Evolutionary conservation across 2,329 filamentous ascomycete genomes (phyloP).

Genomic region (Aureobasidium vineae): DNA sequence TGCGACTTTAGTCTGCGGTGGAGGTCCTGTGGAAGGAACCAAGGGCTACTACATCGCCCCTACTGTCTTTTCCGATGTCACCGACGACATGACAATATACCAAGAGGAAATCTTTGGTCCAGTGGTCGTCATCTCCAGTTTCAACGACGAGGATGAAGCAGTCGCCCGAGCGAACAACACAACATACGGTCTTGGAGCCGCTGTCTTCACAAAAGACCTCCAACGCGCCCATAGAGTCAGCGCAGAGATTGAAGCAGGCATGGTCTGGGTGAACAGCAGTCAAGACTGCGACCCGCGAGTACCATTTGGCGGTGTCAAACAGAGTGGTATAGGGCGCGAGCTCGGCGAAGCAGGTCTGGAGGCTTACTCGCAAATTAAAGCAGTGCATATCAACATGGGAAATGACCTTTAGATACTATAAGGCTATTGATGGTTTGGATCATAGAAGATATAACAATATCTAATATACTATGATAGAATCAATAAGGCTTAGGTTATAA

Average conservation of each 20-base stretch:
- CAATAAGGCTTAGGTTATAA: no score
- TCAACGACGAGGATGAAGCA: slow-evolving; percentile 43
- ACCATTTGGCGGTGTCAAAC: slow-evolving; percentile 42
- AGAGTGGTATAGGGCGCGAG: slow-evolving; percentile 40
- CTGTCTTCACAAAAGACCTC: slow-evolving; percentile 46
- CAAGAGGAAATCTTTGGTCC: slow-evolving; percentile 49
- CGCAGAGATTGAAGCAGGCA: slow-evolving; percentile 46
- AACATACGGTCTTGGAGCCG: slow-evolving; percentile 45
- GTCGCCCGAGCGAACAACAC: slow-evolving; percentile 44
- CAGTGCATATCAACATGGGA: slow-evolving; percentile 4
- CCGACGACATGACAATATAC: slow-evolving; percentile 30
- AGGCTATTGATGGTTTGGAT: neutral
- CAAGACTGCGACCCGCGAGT: slow-evolving; percentile 45
- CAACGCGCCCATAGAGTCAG: slow-evolving; percentile 45
- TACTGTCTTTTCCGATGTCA: slow-evolving; percentile 32
- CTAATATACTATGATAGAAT: no score
- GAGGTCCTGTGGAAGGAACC: slow-evolving; percentile 12
- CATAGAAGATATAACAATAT: no score
- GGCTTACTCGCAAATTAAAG: slow-evolving; percentile 28
- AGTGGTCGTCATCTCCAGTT: slow-evolving; percentile 43
- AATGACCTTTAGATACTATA: neutral
- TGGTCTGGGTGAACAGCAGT: slow-evolving; percentile 49
- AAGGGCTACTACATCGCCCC: slow-evolving; percentile 32
- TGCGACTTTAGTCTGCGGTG: slow-evolving; percentile 28
- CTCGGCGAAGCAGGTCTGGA: slow-evolving; percentile 31